These are phyloP conservation scores for Vitis hybrid DNA, from an alignment of 177 flowering plant species.

Conservation along the genomic window DNA sequence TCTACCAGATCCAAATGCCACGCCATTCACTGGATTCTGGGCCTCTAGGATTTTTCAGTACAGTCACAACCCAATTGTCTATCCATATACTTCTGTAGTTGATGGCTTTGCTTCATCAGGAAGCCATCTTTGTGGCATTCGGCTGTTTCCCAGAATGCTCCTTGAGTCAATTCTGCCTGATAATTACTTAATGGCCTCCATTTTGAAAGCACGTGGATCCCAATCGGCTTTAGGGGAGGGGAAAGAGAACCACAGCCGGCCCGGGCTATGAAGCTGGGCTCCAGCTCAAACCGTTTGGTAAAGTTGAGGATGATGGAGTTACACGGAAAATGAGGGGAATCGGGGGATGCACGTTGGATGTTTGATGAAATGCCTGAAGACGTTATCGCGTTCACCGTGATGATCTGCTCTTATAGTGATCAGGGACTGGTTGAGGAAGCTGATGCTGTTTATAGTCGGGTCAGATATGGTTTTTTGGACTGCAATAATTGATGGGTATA, in stretches of 20 bases:
- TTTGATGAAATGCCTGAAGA: slow-evolving; percentile 37
- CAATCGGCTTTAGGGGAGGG: slow-evolving; percentile 26
- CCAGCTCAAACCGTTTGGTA: slow-evolving; percentile 21
- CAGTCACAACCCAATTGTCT: slow-evolving; percentile 30
- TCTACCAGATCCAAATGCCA: slow-evolving; percentile 5
- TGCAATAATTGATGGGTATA: slow-evolving; percentile 40
- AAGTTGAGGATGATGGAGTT: slow-evolving; percentile 28
- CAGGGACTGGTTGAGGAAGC: slow-evolving; percentile 29
- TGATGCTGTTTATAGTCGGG: slow-evolving; percentile 11
- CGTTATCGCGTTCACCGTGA: slow-evolving; percentile 29
- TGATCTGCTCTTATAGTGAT: slow-evolving; percentile 24
- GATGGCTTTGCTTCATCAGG: slow-evolving; percentile 27
- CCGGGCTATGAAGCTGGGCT: slow-evolving; percentile 33
- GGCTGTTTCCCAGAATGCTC: slow-evolving; percentile 24
- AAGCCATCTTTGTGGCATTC: slow-evolving; percentile 20
- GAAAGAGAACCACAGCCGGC: slow-evolving; percentile 30
- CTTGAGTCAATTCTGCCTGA: slow-evolving; percentile 18
- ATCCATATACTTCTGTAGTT: slow-evolving; percentile 35
- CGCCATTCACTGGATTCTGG: slow-evolving; percentile 28
- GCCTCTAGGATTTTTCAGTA: slow-evolving; percentile 25
- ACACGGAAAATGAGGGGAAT: slow-evolving; percentile 40
- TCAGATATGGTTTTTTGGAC: slow-evolving; percentile 44
- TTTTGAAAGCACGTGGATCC: slow-evolving; percentile 33
- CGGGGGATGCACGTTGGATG: slow-evolving; percentile 22
- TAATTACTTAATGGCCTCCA: slow-evolving; percentile 24